Percentiles rank a stretch among this genome's conserved stretches.
phyloP scores from a whole-genome alignment of 164 flowering plant genomes.

The Tetrastigma voinierianum region DNA sequence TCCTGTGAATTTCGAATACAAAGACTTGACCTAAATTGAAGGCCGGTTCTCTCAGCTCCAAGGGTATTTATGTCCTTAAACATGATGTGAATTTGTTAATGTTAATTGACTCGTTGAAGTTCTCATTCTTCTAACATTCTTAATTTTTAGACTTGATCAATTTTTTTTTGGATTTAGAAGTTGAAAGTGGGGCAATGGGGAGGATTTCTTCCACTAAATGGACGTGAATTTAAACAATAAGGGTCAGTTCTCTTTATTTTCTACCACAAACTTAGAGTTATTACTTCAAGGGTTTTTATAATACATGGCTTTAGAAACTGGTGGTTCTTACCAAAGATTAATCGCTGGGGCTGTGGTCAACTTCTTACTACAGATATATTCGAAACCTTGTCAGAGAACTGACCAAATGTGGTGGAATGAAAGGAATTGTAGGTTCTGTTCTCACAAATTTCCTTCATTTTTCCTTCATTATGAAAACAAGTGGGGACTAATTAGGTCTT shows the following conservation, averaged over 20 bases:
- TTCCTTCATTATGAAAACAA: too few relatives aligned
- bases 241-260: slow-evolving; percentile 36
- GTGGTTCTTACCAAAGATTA: slow-evolving; percentile 56
- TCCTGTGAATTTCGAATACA: slow-evolving; percentile 65
- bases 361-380: slow-evolving; percentile 72
- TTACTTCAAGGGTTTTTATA: not conserved
- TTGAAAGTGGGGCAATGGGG: slow-evolving; percentile 75
- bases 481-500: not conserved
- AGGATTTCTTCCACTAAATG: slow-evolving; percentile 73
- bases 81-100: not conserved
- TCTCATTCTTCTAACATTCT: not conserved
- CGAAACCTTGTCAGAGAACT: slow-evolving; percentile 44
- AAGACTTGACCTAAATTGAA: slow-evolving; percentile 63
- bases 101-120: not conserved
- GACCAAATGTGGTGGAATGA: slow-evolving; percentile 48
- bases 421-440: slow-evolving; percentile 73
- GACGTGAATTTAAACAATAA: slow-evolving; percentile 90
- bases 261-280: not conserved
- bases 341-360: slow-evolving; percentile 84
- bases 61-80: slow-evolving; percentile 38
- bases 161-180: slow-evolving; percentile 53
- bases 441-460: not conserved
- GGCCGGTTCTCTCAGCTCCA: slow-evolving; percentile 86
- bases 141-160: not conserved
- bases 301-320: slow-evolving; percentile 47